Conservation (phyloP, 176 grass and related monocot species). For the Rhynchospora tenuis region DNA sequence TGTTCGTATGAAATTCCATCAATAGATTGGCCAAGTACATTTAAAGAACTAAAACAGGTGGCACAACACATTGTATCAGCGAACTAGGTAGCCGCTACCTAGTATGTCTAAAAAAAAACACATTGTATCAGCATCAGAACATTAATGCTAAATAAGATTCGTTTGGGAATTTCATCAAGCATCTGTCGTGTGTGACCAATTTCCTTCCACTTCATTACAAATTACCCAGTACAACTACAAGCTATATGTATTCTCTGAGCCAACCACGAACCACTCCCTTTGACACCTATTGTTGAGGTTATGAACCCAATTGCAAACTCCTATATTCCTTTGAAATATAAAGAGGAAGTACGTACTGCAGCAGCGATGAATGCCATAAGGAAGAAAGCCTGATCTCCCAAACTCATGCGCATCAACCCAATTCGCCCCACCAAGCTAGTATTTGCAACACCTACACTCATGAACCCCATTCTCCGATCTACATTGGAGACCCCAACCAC, state of each 20-base stretch:
- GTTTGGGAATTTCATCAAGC: neutral
- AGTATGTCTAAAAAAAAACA: no score
- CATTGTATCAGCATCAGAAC: neutral
- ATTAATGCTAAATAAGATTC: neutral
- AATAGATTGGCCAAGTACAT: neutral
- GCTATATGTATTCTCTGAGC: neutral
- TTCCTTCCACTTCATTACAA: neutral
- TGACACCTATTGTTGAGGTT: neutral
- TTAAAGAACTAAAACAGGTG: neutral
- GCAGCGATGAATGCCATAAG: slow-evolving; percentile 46
- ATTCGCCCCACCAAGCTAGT: slow-evolving; percentile 17
- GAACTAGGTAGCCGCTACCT: no score
- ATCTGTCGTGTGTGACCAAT: neutral
- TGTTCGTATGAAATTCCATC: neutral
- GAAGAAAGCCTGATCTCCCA: slow-evolving; percentile 60
- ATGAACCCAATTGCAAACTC: neutral
- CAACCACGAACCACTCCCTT: neutral
- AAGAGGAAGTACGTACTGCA: slow-evolving; percentile 24
- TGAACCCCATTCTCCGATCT: neutral
- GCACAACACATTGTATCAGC: neutral
- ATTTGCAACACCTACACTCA: slow-evolving; percentile 36
- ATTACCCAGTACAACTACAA: neutral
- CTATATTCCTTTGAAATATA: neutral
- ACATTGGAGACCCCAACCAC: neutral
- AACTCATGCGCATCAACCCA: slow-evolving; percentile 30